phyloP scores from a whole-genome alignment of 2,329 filamentous ascomycete genomes.

The Penicillium crustosum region DNA sequence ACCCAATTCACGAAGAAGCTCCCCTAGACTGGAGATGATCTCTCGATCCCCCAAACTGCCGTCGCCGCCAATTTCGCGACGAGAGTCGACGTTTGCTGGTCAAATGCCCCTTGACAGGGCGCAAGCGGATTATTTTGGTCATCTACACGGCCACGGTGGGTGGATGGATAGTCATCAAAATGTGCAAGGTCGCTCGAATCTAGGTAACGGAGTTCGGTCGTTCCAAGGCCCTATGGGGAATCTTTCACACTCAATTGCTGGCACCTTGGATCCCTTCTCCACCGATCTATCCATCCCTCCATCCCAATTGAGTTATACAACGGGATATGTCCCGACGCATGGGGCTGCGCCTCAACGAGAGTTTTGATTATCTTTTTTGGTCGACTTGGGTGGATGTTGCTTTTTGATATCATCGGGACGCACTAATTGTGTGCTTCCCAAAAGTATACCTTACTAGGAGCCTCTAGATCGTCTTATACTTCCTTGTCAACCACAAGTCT shows the following conservation, averaged over 20 bases:
- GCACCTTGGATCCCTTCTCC: slow-evolving; percentile 32
- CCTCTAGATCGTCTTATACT: not conserved
- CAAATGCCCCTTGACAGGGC: slow-evolving; percentile 28
- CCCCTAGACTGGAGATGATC: slow-evolving; percentile 37
- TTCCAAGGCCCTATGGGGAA: slow-evolving; percentile 25
- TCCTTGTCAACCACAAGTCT: not conserved
- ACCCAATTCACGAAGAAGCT: slow-evolving; percentile 41
- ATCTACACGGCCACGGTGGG: slow-evolving; percentile 26
- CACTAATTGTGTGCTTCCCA: not conserved
- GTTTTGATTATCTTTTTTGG: slow-evolving; percentile 19
- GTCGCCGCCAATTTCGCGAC: slow-evolving; percentile 38
- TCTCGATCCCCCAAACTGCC: slow-evolving; percentile 38
- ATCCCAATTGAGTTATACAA: slow-evolving; percentile 31
- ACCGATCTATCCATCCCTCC: slow-evolving; percentile 31
- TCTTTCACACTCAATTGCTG: slow-evolving; percentile 29
- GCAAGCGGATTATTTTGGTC: slow-evolving; percentile 33
- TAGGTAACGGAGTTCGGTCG: slow-evolving; percentile 25
- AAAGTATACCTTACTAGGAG: slow-evolving; percentile 9
- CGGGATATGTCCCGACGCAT: slow-evolving; percentile 30
- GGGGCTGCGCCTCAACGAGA: slow-evolving; percentile 31
- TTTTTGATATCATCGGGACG: not conserved
- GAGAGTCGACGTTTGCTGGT: slow-evolving; percentile 36
- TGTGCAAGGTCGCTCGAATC: slow-evolving; percentile 22
- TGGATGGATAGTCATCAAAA: slow-evolving; percentile 33
- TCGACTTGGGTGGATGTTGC: not conserved